phyloP scores from a whole-genome alignment of 805 yeast species.

The Yarrowia keelungensis region DNA sequence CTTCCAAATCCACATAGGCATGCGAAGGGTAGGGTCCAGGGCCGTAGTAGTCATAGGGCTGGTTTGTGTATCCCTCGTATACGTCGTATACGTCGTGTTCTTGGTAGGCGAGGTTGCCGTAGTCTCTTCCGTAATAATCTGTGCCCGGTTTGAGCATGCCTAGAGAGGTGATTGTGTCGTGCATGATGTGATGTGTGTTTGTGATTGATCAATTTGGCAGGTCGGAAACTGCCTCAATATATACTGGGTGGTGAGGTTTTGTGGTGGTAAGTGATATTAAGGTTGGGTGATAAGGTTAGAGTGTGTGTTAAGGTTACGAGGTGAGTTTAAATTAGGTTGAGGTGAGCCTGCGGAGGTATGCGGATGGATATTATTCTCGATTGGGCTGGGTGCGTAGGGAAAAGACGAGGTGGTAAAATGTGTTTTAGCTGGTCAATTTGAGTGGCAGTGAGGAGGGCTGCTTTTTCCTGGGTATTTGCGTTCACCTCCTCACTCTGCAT shows the following conservation, averaged over 20 bases:
- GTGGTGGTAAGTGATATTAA: neutral
- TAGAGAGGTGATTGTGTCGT: neutral
- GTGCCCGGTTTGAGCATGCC: neutral
- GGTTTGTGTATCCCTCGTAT: too few relatives aligned
- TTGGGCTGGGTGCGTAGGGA: too few relatives aligned
- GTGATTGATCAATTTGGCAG: neutral
- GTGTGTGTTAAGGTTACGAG: neutral
- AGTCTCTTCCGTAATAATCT: slow-evolving; percentile 14
- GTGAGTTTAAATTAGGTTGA: neutral
- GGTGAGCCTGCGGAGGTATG: neutral
- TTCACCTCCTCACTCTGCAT: too few relatives aligned
- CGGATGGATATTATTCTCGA: too few relatives aligned
- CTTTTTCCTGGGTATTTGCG: too few relatives aligned
- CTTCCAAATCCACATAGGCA: neutral
- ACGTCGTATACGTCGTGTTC: neutral
- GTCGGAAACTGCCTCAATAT: neutral
- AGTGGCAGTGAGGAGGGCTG: too few relatives aligned
- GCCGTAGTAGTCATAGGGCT: neutral
- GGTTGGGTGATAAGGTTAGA: neutral
- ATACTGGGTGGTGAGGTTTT: slow-evolving; percentile 9
- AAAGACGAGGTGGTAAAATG: too few relatives aligned
- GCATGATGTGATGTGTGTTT: neutral
- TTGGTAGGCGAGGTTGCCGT: neutral
- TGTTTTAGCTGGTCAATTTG: too few relatives aligned
- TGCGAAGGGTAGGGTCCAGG: neutral